Evolutionary conservation across 441 rosid genomes (phyloP), one percentile per base, ranked within the genome.

Genomic region (Cnidoscolus chayamansa): DNA sequence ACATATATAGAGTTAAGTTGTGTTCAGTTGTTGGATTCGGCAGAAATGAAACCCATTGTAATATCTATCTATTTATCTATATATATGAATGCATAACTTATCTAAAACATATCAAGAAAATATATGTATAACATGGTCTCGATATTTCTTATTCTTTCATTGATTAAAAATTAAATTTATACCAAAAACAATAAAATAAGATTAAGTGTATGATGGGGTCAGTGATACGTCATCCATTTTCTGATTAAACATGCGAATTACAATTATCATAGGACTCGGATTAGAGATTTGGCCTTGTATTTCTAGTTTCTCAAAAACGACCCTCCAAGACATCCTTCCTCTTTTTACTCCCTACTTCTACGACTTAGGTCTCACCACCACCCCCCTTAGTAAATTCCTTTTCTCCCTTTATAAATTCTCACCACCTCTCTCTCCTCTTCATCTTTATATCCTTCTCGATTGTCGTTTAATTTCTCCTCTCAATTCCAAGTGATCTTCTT

Each of bases 11-110:
- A 25, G 25, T 25, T 25, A 68, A 73, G 53, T 71, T 71, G 64
- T 72, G 77, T 65, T 60, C 65, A 54, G 74, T n/a, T 48, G 72
- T 43, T 68, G 62, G 55, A 60, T 71, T 72, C 71, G 25, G 69
- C 67, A 74, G 77, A 76, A 72, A 72, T 51, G 72, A 49, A 63
- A 53, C 65, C 37, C 58, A 13, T 37, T 72, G 59, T 56, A 77
- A 72, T 76, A 70, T 25, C 25, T 25, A 25, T 25, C 25, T 25
- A 25, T 25, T 25, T 25, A 25, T 25, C 25, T 25, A 25, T 25
- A 25, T 25, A 25, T 25, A 25, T 25, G 25, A 25, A 25, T 25
- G 25, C 25, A 25, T 25, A 25, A 25, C 25, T 25, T 25, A 25
- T 25, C 25, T 25, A 25, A 25, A 25, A 25, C 25, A 25, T 25